Conservation (phyloP, 306 rosid genomes). For the Lagenaria siceraria region DNA sequence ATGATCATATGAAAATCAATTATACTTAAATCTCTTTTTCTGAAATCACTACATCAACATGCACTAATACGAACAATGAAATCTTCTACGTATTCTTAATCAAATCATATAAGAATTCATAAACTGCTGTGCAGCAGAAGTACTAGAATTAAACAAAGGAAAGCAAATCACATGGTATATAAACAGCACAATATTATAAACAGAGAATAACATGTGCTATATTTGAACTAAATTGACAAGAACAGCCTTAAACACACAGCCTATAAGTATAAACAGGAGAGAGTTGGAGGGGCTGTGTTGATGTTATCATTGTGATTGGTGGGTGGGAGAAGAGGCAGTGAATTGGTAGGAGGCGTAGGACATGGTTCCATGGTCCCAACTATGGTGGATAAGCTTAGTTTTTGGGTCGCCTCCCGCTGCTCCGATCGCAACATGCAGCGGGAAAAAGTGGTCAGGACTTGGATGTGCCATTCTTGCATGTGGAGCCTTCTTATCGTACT, state of each 20-base stretch:
- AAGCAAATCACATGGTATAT: not conserved
- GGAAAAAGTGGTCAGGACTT: slow-evolving; percentile 63
- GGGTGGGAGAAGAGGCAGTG: slow-evolving; percentile 11
- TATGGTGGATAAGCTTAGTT: slow-evolving; percentile 49
- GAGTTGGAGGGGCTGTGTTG: not conserved
- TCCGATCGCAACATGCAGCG: slow-evolving; percentile 72
- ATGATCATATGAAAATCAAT: too few species aligned
- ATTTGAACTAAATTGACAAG: not conserved
- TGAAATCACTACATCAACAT: too few species aligned
- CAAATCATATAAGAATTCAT: not conserved
- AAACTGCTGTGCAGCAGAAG: not conserved
- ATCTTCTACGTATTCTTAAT: not conserved
- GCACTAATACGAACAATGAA: not conserved
- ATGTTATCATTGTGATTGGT: not conserved
- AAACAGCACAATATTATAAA: not conserved
- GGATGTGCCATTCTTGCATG: slow-evolving; percentile 73
- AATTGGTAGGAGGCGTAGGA: slow-evolving; percentile 83
- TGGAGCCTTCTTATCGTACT: slow-evolving; percentile 53
- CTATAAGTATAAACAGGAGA: not conserved
- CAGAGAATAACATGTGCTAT: not conserved
- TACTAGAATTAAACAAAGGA: not conserved
- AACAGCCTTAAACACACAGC: not conserved
- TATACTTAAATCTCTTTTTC: too few species aligned
- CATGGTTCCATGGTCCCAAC: slow-evolving; percentile 40
- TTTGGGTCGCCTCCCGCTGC: slow-evolving; percentile 55